Evolutionary conservation across 2,329 filamentous ascomycete genomes (phyloP).

Genomic region (Knoxdaviesia capensis): DNA sequence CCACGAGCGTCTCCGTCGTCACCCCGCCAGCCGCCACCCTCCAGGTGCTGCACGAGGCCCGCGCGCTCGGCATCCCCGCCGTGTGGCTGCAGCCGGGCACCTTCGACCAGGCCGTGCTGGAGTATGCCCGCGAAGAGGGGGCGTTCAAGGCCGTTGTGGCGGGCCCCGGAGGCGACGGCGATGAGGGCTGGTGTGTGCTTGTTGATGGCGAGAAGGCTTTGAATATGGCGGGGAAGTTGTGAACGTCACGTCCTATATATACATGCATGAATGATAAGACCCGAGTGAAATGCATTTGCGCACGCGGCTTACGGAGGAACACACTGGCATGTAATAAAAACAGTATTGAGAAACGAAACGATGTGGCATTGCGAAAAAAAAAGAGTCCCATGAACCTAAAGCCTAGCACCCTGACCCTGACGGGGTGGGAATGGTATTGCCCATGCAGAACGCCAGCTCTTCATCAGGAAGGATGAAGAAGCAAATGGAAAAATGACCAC

Average conservation of each 20-base stretch:
- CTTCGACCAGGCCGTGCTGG: constrained; percentile 57
- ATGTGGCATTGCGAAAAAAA: too few species aligned
- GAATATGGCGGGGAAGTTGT: constrained; percentile 32
- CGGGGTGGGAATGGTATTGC: too few species aligned
- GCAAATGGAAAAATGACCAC: too few species aligned
- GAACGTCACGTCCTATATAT: background rate
- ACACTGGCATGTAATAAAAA: too few species aligned
- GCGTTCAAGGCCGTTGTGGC: constrained; percentile 51
- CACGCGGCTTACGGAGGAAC: constrained; percentile 1
- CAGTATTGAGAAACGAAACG: too few species aligned
- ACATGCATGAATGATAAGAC: background rate
- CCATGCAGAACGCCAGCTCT: too few species aligned
- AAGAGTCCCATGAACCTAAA: too few species aligned
- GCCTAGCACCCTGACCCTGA: too few species aligned
- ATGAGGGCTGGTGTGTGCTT: constrained; percentile 72
- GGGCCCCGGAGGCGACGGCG: constrained; percentile 40
- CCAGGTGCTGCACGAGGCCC: constrained; percentile 57
- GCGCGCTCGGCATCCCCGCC: constrained; percentile 47
- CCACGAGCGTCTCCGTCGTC: constrained; percentile 68
- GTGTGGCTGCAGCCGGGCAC: constrained; percentile 87
- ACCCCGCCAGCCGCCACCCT: constrained; percentile 67
- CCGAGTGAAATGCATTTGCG: background rate
- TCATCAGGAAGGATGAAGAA: too few species aligned
- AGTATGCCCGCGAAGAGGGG: constrained; percentile 39
- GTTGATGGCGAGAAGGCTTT: constrained; percentile 58